Conservation (phyloP, 805 yeast genomes). For the Citeromyces nyonsensis region DNA sequence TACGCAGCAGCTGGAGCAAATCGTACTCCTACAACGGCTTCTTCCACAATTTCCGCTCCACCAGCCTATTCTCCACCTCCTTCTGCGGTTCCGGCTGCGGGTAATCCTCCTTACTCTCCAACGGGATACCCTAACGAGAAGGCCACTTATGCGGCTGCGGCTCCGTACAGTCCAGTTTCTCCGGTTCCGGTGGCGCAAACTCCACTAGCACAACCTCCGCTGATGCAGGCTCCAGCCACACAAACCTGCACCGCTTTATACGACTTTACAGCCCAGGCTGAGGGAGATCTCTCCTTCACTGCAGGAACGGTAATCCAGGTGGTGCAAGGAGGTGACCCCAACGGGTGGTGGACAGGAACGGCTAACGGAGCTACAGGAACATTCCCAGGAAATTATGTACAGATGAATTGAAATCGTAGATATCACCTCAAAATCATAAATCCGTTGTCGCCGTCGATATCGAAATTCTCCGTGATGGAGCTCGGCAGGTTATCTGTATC, state of each 20-base stretch:
- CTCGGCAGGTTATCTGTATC: slow-evolving; percentile 45
- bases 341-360: slow-evolving; percentile 98
- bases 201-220: slow-evolving; percentile 13
- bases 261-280: slow-evolving; percentile 86
- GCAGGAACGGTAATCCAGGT: slow-evolving; percentile 83
- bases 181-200: slow-evolving; percentile 10
- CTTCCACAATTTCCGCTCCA: slow-evolving; percentile 16
- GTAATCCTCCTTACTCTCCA: slow-evolving; percentile 4
- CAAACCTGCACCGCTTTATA: slow-evolving; percentile 80
- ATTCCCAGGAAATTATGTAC: slow-evolving; percentile 95
- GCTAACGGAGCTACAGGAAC: slow-evolving; percentile 77
- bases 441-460: slow-evolving; percentile 13
- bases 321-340: slow-evolving; percentile 71
- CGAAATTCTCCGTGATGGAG: slow-evolving; percentile 32
- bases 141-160: slow-evolving; percentile 7
- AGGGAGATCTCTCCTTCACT: slow-evolving; percentile 75
- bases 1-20: slow-evolving; percentile 28
- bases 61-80: slow-evolving; percentile 19
- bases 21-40: slow-evolving; percentile 8
- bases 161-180: slow-evolving; percentile 10
- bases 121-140: slow-evolving; percentile 11
- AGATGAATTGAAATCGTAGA: slow-evolving; percentile 25
- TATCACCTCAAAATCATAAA: background rate
- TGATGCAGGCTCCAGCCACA: slow-evolving; percentile 15
- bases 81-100: slow-evolving; percentile 9